Percentiles rank a stretch among this genome's conserved stretches.
phyloP scores from a whole-genome alignment of 768 basidiomycete species.

The Lactarius sanguifluus region DNA sequence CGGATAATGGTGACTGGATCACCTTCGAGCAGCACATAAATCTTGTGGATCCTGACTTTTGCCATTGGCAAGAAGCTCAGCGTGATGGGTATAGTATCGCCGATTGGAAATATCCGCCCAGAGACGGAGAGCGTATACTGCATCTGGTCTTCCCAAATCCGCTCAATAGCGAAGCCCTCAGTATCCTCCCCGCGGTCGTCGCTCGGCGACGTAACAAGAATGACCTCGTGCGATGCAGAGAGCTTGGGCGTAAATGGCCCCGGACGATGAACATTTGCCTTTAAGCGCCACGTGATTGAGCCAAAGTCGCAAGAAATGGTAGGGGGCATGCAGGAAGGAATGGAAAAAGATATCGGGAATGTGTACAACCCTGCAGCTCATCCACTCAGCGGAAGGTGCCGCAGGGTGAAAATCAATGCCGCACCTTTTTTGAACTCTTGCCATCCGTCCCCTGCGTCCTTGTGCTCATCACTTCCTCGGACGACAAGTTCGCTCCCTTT shows the following conservation, averaged over 20 bases:
- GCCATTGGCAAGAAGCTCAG: slow-evolving; percentile 80
- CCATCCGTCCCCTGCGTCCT: slow-evolving; percentile 58
- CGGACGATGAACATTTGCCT: slow-evolving; percentile 79
- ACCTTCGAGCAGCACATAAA: slow-evolving; percentile 83
- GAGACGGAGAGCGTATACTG: slow-evolving; percentile 76
- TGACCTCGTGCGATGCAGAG: slow-evolving; percentile 66
- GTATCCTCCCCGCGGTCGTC: slow-evolving; percentile 85
- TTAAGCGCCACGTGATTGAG: slow-evolving; percentile 73
- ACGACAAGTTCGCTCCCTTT: slow-evolving; percentile 42
- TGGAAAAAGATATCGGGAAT: slow-evolving; percentile 91
- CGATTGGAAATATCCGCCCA: slow-evolving; percentile 79
- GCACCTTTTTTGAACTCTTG: slow-evolving; percentile 85
- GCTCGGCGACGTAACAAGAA: slow-evolving; percentile 68
- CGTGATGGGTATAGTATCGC: slow-evolving; percentile 75
- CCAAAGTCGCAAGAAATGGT: slow-evolving; percentile 74
- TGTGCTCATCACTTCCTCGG: slow-evolving; percentile 41
- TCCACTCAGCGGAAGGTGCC: neutral
- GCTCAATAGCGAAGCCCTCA: slow-evolving; percentile 77
- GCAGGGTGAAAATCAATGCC: slow-evolving; percentile 21
- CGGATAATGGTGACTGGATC: slow-evolving; percentile 9
- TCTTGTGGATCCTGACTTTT: slow-evolving; percentile 77
- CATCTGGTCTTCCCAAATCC: slow-evolving; percentile 88
- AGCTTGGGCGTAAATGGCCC: slow-evolving; percentile 77
- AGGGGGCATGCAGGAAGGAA: slow-evolving; percentile 79
- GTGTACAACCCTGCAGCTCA: slow-evolving; percentile 74